phyloP scores from a whole-genome alignment of 345 rosid genomes.

The Triadica sebifera region DNA sequence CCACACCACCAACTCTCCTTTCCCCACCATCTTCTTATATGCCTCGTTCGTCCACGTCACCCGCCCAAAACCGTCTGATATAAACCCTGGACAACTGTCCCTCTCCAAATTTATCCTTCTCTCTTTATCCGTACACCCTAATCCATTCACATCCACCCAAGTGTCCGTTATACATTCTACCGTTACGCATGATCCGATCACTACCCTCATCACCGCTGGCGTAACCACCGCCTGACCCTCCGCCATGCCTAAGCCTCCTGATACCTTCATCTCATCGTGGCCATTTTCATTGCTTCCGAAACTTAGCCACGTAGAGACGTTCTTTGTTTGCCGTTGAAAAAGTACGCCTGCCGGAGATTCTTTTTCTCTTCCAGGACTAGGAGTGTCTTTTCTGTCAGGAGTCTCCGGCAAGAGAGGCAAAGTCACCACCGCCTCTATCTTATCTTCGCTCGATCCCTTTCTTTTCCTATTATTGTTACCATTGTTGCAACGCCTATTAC shows the following conservation, averaged over 20 bases:
- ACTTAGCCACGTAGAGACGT: constrained; percentile 47
- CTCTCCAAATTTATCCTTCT: constrained; percentile 46
- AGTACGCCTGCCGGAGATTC: constrained; percentile 20
- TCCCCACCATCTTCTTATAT: constrained; percentile 52
- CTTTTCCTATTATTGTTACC: constrained; percentile 17
- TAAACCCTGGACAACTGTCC: constrained; percentile 81
- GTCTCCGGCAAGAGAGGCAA: constrained; percentile 65
- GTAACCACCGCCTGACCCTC: constrained; percentile 19
- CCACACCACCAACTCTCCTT: constrained; percentile 46
- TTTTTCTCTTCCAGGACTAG: constrained; percentile 19
- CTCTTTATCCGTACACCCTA: constrained; percentile 61
- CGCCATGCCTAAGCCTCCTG: background rate
- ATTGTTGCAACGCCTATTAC: constrained; percentile 31
- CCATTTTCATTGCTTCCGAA: constrained; percentile 30
- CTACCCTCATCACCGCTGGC: constrained; percentile 12
- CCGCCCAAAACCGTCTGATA: constrained; percentile 59
- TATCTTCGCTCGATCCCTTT: constrained; percentile 26
- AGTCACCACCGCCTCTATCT: constrained; percentile 34
- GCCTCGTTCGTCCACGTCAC: constrained; percentile 79
- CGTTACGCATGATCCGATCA: constrained; percentile 51
- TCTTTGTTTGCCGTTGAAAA: constrained; percentile 1
- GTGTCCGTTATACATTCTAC: constrained; percentile 75
- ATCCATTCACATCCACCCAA: constrained; percentile 49
- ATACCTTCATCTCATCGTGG: constrained; percentile 6
- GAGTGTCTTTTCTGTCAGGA: constrained; percentile 39